Evolutionary conservation across 1,139 yeast species (phyloP).

Genomic region (Suhomyces guaymorum): DNA sequence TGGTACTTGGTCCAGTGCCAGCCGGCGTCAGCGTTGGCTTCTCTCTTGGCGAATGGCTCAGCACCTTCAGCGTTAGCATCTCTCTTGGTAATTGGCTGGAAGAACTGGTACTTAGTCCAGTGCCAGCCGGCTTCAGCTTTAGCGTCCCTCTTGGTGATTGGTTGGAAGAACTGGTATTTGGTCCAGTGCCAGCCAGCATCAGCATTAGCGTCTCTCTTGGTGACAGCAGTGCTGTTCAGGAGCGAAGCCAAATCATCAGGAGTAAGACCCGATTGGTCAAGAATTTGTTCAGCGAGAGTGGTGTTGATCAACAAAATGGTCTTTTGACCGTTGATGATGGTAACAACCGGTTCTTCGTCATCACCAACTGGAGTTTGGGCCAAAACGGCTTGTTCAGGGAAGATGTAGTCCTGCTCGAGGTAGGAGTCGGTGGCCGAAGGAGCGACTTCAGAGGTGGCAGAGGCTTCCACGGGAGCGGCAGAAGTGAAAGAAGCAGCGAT

Average conservation of each 20-base stretch:
- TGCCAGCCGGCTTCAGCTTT: constrained; percentile 17
- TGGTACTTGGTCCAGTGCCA: constrained; percentile 19
- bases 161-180: constrained; percentile 11
- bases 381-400: constrained; percentile 22
- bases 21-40: constrained; percentile 8
- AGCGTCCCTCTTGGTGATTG: constrained; percentile 17
- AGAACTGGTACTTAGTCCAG: constrained; percentile 13
- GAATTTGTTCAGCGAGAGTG: constrained; percentile 19
- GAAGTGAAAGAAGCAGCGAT: constrained; percentile 15
- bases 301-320: constrained; percentile 21
- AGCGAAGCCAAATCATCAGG: constrained; percentile 8
- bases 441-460: constrained; percentile 5
- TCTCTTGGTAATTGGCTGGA: constrained; percentile 18
- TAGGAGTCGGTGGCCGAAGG: constrained; percentile 9
- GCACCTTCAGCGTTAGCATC: constrained; percentile 18
- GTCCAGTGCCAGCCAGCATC: constrained; percentile 17
- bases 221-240: constrained; percentile 1
- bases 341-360: constrained; percentile 20
- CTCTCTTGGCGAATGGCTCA: constrained; percentile 6
- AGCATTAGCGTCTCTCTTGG: constrained; percentile 17
- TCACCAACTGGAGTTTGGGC: constrained; percentile 14
- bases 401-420: constrained; percentile 9
- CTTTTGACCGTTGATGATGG: constrained; percentile 19
- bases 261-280: constrained; percentile 5
- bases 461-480: constrained; percentile 16